Percentiles rank a stretch among this genome's conserved stretches.
These are phyloP conservation scores for Boeremia lycopersici DNA, from an alignment of 2,329 filamentous ascomycete genomes.

Conservation along the genomic window DNA sequence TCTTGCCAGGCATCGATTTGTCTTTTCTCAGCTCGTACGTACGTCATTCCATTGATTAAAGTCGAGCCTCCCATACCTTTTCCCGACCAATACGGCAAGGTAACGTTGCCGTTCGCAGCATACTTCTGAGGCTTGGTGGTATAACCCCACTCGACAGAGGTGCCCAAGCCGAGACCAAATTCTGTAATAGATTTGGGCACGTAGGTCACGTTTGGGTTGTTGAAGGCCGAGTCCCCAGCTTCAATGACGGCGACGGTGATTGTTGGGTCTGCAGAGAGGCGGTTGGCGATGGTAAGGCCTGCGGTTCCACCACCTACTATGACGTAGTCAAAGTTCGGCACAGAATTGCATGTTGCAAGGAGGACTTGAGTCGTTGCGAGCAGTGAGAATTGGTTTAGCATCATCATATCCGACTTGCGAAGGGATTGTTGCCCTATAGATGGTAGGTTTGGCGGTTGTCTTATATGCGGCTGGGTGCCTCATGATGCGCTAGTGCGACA, in stretches of 20 bases:
- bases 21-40: constrained; percentile 39
- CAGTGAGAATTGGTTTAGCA: neutral
- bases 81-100: constrained; percentile 46
- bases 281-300: constrained; percentile 41
- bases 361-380: constrained; percentile 5
- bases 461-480: neutral
- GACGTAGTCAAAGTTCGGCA: constrained; percentile 38
- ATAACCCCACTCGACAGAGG: constrained; percentile 51
- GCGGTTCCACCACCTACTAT: constrained; percentile 43
- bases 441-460: neutral
- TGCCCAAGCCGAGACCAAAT: constrained; percentile 32
- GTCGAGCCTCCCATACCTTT: constrained; percentile 53
- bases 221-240: constrained; percentile 39
- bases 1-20: constrained; percentile 45
- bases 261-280: constrained; percentile 30
- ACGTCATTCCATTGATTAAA: constrained; percentile 52
- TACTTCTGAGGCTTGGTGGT: constrained; percentile 48
- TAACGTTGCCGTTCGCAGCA: constrained; percentile 28
- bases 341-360: constrained; percentile 17
- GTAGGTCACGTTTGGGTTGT: constrained; percentile 40
- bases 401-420: neutral
- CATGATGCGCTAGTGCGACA: neutral
- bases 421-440: too few species aligned
- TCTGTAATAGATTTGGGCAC: constrained; percentile 24
- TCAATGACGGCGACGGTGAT: constrained; percentile 40